Percentiles rank a stretch among this genome's conserved stretches.
phyloP scores from a whole-genome alignment of 805 yeast genomes.

The Teunomyces pallodes region DNA sequence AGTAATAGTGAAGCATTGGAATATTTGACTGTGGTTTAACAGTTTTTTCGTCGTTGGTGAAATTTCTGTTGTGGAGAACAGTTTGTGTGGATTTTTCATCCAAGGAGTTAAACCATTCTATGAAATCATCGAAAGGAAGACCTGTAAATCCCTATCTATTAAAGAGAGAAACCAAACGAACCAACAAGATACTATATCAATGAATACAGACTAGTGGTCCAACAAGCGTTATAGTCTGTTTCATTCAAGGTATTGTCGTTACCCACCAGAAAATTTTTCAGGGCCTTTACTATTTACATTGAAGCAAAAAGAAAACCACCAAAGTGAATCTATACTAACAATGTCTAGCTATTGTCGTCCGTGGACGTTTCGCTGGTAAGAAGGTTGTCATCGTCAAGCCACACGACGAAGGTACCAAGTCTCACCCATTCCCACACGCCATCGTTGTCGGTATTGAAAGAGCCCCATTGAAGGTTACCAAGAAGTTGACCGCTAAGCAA shows the following conservation, averaged over 20 bases:
- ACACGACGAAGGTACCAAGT: constrained; percentile 97
- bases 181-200: no score
- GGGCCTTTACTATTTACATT: background rate
- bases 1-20: background rate
- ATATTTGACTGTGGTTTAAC: background rate
- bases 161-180: no score
- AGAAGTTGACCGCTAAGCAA: constrained; percentile 93
- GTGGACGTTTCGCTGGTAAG: constrained; percentile 99
- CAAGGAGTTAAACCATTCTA: no score
- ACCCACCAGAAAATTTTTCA: constrained; percentile 1
- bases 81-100: background rate
- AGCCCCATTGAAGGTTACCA: constrained; percentile 95
- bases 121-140: no score
- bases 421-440: constrained; percentile 99
- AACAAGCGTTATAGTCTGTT: no score
- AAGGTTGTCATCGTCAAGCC: constrained; percentile 98
- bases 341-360: constrained; percentile 87
- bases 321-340: constrained; percentile 10
- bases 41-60: background rate
- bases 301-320: background rate
- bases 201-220: no score
- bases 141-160: no score
- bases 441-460: constrained; percentile 99
- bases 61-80: background rate
- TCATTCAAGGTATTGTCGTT: no score